Conservation (phyloP, 306 rosid genomes). For the Ammopiptanthus mongolicus region DNA sequence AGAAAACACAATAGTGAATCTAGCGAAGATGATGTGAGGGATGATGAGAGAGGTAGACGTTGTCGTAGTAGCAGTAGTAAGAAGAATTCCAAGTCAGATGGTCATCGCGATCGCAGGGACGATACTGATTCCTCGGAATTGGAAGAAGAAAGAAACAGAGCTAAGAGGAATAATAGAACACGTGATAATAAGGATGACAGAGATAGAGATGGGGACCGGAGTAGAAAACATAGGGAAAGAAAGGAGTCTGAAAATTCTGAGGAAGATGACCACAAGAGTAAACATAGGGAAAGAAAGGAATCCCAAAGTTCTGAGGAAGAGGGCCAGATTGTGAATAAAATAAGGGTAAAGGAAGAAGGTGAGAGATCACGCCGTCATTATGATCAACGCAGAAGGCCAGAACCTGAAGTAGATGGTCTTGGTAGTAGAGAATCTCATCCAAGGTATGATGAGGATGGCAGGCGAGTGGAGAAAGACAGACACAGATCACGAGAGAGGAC, state of each 20-base stretch:
- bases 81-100: constrained; percentile 18
- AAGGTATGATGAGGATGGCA: constrained; percentile 33
- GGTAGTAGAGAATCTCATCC: constrained; percentile 14
- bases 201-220: constrained; percentile 25
- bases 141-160: constrained; percentile 14
- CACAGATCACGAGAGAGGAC: constrained; percentile 19
- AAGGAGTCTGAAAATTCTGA: constrained; percentile 10
- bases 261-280: constrained; percentile 38
- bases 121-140: constrained; percentile 18
- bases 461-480: constrained; percentile 15
- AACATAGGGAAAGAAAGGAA: background rate
- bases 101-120: background rate
- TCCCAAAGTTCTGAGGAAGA: constrained; percentile 31
- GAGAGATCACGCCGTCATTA: constrained; percentile 8
- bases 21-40: constrained; percentile 42
- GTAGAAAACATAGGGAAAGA: background rate
- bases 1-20: constrained; percentile 31
- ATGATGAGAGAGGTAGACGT: constrained; percentile 22
- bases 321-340: constrained; percentile 27
- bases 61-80: background rate
- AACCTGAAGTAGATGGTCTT: constrained; percentile 13
- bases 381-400: constrained; percentile 15
- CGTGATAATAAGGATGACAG: constrained; percentile 14
- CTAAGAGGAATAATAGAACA: background rate
- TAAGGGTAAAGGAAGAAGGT: constrained; percentile 17